phyloP scores from a whole-genome alignment of 2,329 filamentous ascomycete genomes.

The Fusarium bactridioides region DNA sequence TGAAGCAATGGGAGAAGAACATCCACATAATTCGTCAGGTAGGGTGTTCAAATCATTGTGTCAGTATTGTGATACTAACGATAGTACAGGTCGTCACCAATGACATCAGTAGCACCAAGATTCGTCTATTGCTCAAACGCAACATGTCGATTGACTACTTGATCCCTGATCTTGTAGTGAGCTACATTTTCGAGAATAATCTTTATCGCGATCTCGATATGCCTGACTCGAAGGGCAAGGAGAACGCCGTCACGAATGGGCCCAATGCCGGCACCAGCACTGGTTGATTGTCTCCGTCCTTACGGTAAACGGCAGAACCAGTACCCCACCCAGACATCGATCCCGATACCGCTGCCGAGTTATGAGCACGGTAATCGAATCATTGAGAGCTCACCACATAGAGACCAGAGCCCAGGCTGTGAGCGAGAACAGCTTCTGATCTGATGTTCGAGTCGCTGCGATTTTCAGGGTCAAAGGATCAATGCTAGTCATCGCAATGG shows the following conservation, averaged over 20 bases:
- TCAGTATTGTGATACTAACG: conserved; percentile 7
- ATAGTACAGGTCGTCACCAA: conserved; percentile 74
- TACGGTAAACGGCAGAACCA: conserved; percentile 12
- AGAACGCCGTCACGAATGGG: conserved; percentile 16
- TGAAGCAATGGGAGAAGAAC: conserved; percentile 85
- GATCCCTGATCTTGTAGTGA: conserved; percentile 75
- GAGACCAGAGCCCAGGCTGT: conserved; percentile 6
- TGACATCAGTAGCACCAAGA: conserved; percentile 83
- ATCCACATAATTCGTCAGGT: conserved; percentile 79
- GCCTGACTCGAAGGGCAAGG: conserved; percentile 39
- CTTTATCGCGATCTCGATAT: conserved; percentile 65
- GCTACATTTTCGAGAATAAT: conserved; percentile 74
- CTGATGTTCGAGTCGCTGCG: conserved; percentile 12
- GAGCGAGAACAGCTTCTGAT: conserved; percentile 9
- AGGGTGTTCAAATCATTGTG: neutral
- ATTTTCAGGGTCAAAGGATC: conserved; percentile 9
- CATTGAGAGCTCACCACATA: conserved; percentile 11
- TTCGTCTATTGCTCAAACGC: conserved; percentile 79
- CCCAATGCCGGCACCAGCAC: conserved; percentile 38
- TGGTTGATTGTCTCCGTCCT: conserved; percentile 32
- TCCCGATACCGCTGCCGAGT: conserved; percentile 9
- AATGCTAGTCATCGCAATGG: conserved; percentile 19
- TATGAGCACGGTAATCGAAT: neutral
- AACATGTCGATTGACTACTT: conserved; percentile 83
- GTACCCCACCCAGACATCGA: neutral